Base-by-base conservation (phyloP, 768 basidiomycete genomes). In the button mushroom (Agaricus bisporus) region DNA sequence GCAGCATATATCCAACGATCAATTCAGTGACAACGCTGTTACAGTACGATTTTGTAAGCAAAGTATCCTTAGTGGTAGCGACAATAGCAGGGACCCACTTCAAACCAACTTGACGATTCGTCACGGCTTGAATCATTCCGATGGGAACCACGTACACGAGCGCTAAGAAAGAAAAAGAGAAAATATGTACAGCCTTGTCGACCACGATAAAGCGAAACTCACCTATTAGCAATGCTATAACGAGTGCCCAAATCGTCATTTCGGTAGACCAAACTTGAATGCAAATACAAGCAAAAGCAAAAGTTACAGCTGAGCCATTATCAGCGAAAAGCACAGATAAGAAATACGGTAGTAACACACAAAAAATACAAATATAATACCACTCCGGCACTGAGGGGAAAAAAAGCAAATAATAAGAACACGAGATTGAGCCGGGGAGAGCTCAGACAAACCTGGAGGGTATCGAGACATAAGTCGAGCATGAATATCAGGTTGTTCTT, bases 81-180 rank as follows among this genome's bases (percentile, higher is more conserved):
- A 52, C 29, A 12, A 0, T 36, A 2, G 25, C 22, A 39, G n/a
- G 32, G 5, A 62, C 72, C 50, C 44, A 77, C 76, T 77, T 77
- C 46, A 77, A 64, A 36, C 62, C 86, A 51, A 89, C 74, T 66
- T 88, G 85, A 61, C 86, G 83, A 65, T 91, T 91, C 28, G 88
- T 91, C 58, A 89, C 80, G 1, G 87, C 86, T 60, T 88, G 83
- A 56, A 91, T 88, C 79, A 88, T 83, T 58, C 86, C 88, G 51
- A 86, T 80, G 12, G 89, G 89, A 28, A 91, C 73, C 39, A 85
- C 73, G 59, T 88, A 89, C 32, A 86, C 55, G 39, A 72, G 68
- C 20, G 77, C 75, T 75, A 49, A 29, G 12, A 20, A 46, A 45
- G 41, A 32, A 28, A 20, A 41, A 36, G 15, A 32, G 18, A 44